Base-by-base conservation (phyloP, 1,284 basidiomycete species). In the Marasmius oreades region DNA sequence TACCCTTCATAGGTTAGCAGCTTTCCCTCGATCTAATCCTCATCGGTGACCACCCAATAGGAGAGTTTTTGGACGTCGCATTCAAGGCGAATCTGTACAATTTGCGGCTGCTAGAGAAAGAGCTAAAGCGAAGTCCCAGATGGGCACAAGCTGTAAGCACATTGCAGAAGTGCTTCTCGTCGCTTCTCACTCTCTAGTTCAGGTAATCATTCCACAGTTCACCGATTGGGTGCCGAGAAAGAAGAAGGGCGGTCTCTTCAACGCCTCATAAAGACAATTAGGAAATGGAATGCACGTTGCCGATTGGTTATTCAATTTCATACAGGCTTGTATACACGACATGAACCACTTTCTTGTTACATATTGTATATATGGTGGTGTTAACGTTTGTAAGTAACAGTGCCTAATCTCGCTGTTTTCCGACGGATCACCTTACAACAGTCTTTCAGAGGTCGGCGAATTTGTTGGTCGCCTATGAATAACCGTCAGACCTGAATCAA, bases 391-490 rank as follows among this genome's bases (percentile, higher is more conserved):
- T n/a, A n/a, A n/a, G n/a, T n/a, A n/a, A n/a, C n/a, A n/a, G n/a
- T n/a, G n/a, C n/a, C n/a, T n/a, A n/a, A n/a, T n/a, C n/a, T n/a
- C n/a, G n/a, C n/a, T n/a, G n/a, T n/a, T n/a, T n/a, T n/a, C n/a
- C n/a, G n/a, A n/a, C n/a, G n/a, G 28, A 31, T 31, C 28, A 31
- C 28, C 28, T 5, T 31, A 10, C 4, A 10, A 31, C n/a, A n/a
- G n/a, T n/a, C n/a, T n/a, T 31, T 45, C 20, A 73, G 14, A 76
- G 57, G 56, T 76, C 69, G n/a, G 70, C 74, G 60, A 77, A 77
- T 58, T 73, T 74, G 57, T 79, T 69, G 8, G 77, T 75, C 8
- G 77, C 74, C 77, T 78, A 34, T 54, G 54, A 28, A 39, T 58
- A 22, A 23, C n/a, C 52, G 52, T 42, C 16, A 42, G 43, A 36